Evolutionary conservation across 495 filamentous ascomycete genomes (phyloP), one percentile per base, ranked within the genome.

Genomic region (Penicilliopsis zonata): DNA sequence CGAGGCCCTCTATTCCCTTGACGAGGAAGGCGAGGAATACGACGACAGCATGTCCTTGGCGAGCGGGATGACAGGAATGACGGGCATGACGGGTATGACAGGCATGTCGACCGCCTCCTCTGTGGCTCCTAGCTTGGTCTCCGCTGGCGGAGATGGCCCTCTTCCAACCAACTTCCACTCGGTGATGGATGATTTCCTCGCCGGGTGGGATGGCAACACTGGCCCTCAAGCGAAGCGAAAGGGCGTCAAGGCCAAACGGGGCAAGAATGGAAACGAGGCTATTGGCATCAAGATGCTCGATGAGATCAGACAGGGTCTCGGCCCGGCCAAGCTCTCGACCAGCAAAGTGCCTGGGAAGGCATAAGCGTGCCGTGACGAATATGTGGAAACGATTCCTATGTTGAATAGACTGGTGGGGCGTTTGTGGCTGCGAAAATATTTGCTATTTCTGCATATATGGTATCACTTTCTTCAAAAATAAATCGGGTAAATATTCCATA

Each of bases 181-280:
- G 22, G 78, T 95, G 49, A 76, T 96, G 67, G 90, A 96, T 54
- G 87, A 95, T 45, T 99, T 99, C 65, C 55, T 95, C 9, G 76
- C 74, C 7, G 70, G 67, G 4, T 67, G 61, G 59, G 59, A 67
- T 25, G 51, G 53, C 43, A 58, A 63, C 34, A 83, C 88, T 41
- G 73, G 78, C 10, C 74, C 77, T 51, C 70, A 71, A 38, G 82
- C 82, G 2, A 92, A 85, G 67, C 50, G 57, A 2, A 63, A 57
- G 41, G 63, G 63, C 10, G 59, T 50, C 9, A 64, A 65, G 37
- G 43, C 47, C 27, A 82, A 74, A 63, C 66, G 78, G 42, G 69
- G 88, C 15, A 87, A 82, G 67, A 86, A 86, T 51, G 82, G 83
- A 8, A 80, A 79, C 42, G 76, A 80, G 46, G 75, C 76, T 41